Percentiles rank a stretch among this genome's conserved stretches.
phyloP scores from a whole-genome alignment of 2,329 filamentous ascomycete genomes.

The Knoxdaviesia proteae region DNA sequence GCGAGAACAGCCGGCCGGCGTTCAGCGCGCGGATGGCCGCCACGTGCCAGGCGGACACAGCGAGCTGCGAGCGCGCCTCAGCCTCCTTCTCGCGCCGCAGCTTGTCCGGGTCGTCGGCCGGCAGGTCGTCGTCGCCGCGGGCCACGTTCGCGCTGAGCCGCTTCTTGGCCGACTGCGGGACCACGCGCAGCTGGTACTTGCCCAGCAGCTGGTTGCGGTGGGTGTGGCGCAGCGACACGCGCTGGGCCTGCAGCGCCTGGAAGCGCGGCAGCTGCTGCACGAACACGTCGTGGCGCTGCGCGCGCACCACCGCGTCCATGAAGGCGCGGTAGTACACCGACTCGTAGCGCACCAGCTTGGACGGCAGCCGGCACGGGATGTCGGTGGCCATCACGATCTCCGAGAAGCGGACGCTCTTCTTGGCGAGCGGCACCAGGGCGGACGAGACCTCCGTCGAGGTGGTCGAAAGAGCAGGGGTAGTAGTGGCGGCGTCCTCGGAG shows the following conservation, averaged over 20 bases:
- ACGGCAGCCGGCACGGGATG: constrained; percentile 27
- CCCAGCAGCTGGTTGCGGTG: constrained; percentile 70
- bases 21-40: constrained; percentile 39
- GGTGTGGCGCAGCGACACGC: constrained; percentile 48
- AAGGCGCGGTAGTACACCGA: constrained; percentile 81
- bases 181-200: constrained; percentile 58
- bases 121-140: constrained; percentile 47
- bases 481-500: background rate
- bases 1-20: constrained; percentile 41
- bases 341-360: constrained; percentile 36
- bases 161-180: constrained; percentile 48
- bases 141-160: constrained; percentile 52
- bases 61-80: constrained; percentile 57
- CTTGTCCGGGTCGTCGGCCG: constrained; percentile 41
- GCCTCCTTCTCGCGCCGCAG: constrained; percentile 54
- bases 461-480: background rate
- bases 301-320: constrained; percentile 47
- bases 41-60: constrained; percentile 38
- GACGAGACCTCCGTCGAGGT: background rate
- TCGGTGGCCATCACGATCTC: constrained; percentile 24
- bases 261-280: constrained; percentile 69
- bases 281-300: constrained; percentile 53
- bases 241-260: constrained; percentile 69
- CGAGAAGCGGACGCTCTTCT: constrained; percentile 58
- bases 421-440: constrained; percentile 8